Percentiles rank a stretch among this genome's conserved stretches.
phyloP scores from a whole-genome alignment of 768 basidiomycete genomes.

The Tulasnella sp. region DNA sequence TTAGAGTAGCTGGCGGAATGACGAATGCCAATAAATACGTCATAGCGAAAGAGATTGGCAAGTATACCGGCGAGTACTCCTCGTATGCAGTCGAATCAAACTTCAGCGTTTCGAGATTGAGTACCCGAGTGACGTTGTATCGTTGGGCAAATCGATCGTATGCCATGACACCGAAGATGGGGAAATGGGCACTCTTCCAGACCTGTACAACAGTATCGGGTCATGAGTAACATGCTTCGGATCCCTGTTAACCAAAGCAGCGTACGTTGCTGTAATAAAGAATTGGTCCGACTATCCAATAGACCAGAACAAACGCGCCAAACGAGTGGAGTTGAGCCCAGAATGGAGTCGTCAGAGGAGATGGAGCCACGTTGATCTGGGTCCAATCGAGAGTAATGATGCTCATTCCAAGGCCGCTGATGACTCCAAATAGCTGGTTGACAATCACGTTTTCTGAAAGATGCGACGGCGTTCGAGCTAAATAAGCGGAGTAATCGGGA shows the following conservation, averaged over 20 bases:
- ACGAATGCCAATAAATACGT: slow-evolving; percentile 43
- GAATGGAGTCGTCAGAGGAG: slow-evolving; percentile 82
- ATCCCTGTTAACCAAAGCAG: too few relatives aligned
- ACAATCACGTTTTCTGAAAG: too few relatives aligned
- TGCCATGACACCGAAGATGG: slow-evolving; percentile 39
- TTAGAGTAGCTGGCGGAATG: slow-evolving; percentile 41
- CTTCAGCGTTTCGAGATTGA: slow-evolving; percentile 33
- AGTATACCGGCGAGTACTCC: slow-evolving; percentile 45
- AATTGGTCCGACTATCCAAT: slow-evolving; percentile 87
- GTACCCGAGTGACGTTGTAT: slow-evolving; percentile 42
- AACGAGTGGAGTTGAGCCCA: slow-evolving; percentile 95
- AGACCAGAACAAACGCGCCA: slow-evolving; percentile 79
- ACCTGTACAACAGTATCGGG: slow-evolving; percentile 30
- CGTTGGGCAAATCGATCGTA: slow-evolving; percentile 43
- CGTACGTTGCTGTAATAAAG: slow-evolving; percentile 92
- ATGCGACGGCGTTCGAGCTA: too few relatives aligned
- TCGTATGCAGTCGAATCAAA: slow-evolving; percentile 44
- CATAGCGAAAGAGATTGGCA: slow-evolving; percentile 43
- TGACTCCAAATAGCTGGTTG: too few relatives aligned
- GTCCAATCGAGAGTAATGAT: slow-evolving; percentile 92
- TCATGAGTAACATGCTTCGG: too few relatives aligned
- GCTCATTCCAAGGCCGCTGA: slow-evolving; percentile 86
- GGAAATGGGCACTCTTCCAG: slow-evolving; percentile 44
- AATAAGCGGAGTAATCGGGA: too few relatives aligned
- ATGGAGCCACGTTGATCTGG: slow-evolving; percentile 63